Evolutionary conservation across 345 rosid species (phyloP).

Genomic region (Eucalyptus marginata): DNA sequence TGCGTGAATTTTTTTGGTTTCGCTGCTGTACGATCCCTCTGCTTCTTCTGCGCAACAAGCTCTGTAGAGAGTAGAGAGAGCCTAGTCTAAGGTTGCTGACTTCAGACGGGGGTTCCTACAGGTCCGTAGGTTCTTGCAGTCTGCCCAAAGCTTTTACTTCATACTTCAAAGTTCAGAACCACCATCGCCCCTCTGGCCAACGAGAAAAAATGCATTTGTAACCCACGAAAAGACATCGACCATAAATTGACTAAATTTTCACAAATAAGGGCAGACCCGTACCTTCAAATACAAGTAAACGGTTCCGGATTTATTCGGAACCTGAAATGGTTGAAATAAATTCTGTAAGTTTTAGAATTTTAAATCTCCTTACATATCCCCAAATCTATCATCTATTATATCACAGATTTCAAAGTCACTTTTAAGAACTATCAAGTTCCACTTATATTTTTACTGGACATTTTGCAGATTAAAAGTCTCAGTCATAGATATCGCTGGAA

Average conservation of each 20-base stretch:
- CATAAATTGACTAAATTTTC: not conserved
- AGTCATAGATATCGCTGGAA: fast-evolving
- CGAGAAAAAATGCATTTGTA: not conserved
- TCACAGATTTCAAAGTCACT: fast-evolving
- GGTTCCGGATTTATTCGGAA: too few relatives aligned
- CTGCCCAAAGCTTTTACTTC: not conserved
- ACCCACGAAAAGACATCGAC: not conserved
- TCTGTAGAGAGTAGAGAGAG: not conserved
- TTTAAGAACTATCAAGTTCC: too few relatives aligned
- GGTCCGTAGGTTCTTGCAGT: not conserved
- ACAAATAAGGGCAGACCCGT: not conserved
- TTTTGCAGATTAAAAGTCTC: fast-evolving
- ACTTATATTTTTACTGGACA: too few relatives aligned
- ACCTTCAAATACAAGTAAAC: not conserved
- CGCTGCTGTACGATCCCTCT: not conserved
- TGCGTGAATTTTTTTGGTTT: not conserved
- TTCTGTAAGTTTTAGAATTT: too few relatives aligned
- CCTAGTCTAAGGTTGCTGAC: not conserved
- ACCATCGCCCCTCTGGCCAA: not conserved
- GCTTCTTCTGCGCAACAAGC: not conserved
- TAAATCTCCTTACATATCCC: too few relatives aligned
- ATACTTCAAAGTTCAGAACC: not conserved
- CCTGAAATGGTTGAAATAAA: too few relatives aligned
- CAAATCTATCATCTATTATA: too few relatives aligned
- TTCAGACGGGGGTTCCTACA: not conserved